Evolutionary conservation across 1,139 yeast genomes (phyloP).

Genomic region (Yamadazyma friedrichii): DNA sequence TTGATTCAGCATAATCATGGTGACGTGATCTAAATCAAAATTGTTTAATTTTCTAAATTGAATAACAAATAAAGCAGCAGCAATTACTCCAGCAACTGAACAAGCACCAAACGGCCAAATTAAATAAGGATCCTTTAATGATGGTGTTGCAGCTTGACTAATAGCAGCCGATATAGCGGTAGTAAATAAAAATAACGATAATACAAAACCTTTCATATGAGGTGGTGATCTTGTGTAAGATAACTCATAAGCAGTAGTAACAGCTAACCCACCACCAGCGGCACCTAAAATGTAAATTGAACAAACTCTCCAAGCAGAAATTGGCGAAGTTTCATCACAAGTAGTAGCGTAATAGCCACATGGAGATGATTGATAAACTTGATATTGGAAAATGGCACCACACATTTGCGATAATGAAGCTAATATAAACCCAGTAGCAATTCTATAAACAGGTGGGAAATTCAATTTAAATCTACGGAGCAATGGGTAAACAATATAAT

Average conservation of each 20-base stretch:
- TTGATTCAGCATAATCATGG: too few species aligned
- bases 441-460: conserved; percentile 37
- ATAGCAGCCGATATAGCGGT: conserved; percentile 61
- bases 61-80: conserved; percentile 42
- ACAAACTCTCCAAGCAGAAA: conserved; percentile 55
- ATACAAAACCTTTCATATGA: conserved; percentile 64
- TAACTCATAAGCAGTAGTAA: conserved; percentile 64
- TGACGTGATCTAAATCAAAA: too few species aligned
- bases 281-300: conserved; percentile 56
- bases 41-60: conserved; percentile 54
- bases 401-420: conserved; percentile 40
- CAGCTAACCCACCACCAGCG: conserved; percentile 67
- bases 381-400: conserved; percentile 39
- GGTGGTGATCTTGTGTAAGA: conserved; percentile 72
- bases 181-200: conserved; percentile 63
- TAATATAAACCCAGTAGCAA: conserved; percentile 34
- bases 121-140: conserved; percentile 23
- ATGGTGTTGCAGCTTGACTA: conserved; percentile 54
- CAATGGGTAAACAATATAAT: conserved; percentile 56
- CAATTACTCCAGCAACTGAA: conserved; percentile 23
- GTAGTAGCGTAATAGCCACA: conserved; percentile 45
- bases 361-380: conserved; percentile 34
- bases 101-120: conserved; percentile 19
- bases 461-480: conserved; percentile 46
- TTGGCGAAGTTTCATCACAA: conserved; percentile 51